A percentile compares a stretch with the other conserved stretches of the same genome.
phyloP scores from a whole-genome alignment of 164 flowering plant species.

The Aristolochia contorta region DNA sequence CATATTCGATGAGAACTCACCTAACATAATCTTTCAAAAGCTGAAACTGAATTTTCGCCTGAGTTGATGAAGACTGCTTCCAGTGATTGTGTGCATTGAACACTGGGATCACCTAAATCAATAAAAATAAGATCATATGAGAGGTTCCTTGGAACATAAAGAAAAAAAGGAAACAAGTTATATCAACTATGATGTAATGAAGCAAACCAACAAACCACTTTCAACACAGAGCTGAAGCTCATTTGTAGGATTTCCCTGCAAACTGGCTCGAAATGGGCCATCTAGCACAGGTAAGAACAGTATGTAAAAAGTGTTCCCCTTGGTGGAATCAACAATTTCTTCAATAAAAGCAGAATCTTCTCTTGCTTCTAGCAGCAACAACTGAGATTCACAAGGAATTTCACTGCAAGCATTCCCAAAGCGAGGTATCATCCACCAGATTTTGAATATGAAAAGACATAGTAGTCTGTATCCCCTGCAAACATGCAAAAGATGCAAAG shows the following conservation, averaged over 20 bases:
- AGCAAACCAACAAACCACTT: constrained; percentile 37
- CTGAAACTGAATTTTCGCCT: constrained; percentile 56
- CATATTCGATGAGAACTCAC: constrained; percentile 22
- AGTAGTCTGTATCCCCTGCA: constrained; percentile 47
- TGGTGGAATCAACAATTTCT: constrained; percentile 11
- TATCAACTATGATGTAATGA: background rate
- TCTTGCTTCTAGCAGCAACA: constrained; percentile 55
- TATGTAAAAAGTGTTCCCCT: constrained; percentile 32
- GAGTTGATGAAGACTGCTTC: constrained; percentile 55
- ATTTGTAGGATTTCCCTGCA: constrained; percentile 58
- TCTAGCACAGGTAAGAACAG: constrained; percentile 58
- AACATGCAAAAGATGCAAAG: background rate
- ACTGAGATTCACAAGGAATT: constrained; percentile 68
- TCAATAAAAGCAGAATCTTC: constrained; percentile 32
- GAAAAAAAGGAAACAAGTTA: background rate
- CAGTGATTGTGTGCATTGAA: constrained; percentile 28
- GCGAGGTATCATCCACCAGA: constrained; percentile 87
- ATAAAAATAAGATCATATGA: background rate
- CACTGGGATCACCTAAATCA: constrained; percentile 49
- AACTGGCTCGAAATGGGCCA: constrained; percentile 48
- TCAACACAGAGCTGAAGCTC: constrained; percentile 66
- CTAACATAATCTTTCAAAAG: constrained; percentile 51
- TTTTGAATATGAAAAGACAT: constrained; percentile 48
- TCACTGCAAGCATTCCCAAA: constrained; percentile 43
- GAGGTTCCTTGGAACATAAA: background rate